A percentile compares a stretch with the other conserved stretches of the same genome.
These are phyloP conservation scores for Globisporangium yorkense DNA, from an alignment of 352 stramenopile species.

Conservation along the genomic window DNA sequence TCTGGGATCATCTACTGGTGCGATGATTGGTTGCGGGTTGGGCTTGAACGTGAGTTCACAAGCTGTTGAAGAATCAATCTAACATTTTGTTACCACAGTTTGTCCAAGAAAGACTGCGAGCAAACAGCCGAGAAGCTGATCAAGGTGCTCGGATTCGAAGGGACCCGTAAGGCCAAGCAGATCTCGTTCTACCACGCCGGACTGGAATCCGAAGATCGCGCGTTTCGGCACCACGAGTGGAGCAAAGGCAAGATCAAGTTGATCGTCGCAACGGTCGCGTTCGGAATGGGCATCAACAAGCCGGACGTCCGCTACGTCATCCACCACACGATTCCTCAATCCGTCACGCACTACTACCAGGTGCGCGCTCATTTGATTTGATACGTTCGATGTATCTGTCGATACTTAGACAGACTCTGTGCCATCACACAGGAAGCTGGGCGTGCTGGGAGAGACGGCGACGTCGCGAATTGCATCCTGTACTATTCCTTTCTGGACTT, in stretches of 20 bases:
- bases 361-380: conserved; percentile 18
- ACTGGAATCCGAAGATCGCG: conserved; percentile 68
- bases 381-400: neutral
- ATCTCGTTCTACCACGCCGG: conserved; percentile 86
- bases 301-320: conserved; percentile 87
- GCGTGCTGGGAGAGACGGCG: conserved; percentile 73
- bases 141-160: conserved; percentile 69
- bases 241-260: conserved; percentile 89
- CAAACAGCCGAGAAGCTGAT: conserved; percentile 77
- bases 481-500: conserved; percentile 85
- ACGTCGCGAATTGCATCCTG: conserved; percentile 79
- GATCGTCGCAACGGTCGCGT: conserved; percentile 84
- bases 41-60: too few species aligned
- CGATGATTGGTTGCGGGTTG: neutral
- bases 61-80: too few species aligned
- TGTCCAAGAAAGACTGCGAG: conserved; percentile 88
- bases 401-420: neutral
- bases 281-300: conserved; percentile 90
- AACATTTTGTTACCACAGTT: conserved; percentile 21
- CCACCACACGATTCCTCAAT: conserved; percentile 85
- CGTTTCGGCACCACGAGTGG: conserved; percentile 78
- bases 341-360: conserved; percentile 88
- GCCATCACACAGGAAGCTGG: conserved; percentile 61
- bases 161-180: conserved; percentile 52
- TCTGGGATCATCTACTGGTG: conserved; percentile 89